Conservation (phyloP, 208 protist genomes). For the Vickermania spadyakhi region DNA sequence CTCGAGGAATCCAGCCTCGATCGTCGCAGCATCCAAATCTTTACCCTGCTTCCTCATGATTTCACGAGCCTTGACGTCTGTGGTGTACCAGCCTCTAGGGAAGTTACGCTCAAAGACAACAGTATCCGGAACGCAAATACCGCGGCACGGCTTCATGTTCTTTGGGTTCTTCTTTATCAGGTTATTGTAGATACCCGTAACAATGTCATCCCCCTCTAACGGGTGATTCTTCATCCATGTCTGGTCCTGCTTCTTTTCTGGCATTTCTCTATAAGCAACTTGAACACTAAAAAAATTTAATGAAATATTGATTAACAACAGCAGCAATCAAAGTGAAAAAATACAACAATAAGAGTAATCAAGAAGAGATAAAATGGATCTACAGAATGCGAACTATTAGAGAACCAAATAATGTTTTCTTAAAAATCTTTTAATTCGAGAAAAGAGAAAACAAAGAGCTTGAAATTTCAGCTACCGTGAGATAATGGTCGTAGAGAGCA, state of each 20-base stretch:
- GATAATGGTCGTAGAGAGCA: neutral
- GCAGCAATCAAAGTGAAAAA: too few relatives aligned
- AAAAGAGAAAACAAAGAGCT: too few relatives aligned
- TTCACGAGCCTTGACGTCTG: slow-evolving; percentile 69
- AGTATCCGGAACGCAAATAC: slow-evolving; percentile 74
- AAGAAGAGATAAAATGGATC: too few relatives aligned
- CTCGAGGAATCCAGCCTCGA: slow-evolving; percentile 53
- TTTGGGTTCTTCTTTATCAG: slow-evolving; percentile 77
- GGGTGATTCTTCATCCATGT: slow-evolving; percentile 88
- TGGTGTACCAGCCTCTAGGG: slow-evolving; percentile 83
- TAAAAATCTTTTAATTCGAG: too few relatives aligned
- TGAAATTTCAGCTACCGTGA: neutral
- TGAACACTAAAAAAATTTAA: too few relatives aligned
- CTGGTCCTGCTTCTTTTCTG: slow-evolving; percentile 14
- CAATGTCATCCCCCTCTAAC: slow-evolving; percentile 69
- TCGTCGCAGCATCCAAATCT: slow-evolving; percentile 78
- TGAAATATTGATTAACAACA: too few relatives aligned
- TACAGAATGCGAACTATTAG: too few relatives aligned
- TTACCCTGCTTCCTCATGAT: slow-evolving; percentile 79
- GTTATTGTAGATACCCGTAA: slow-evolving; percentile 76
- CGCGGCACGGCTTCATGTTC: slow-evolving; percentile 70
- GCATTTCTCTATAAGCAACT: too few relatives aligned
- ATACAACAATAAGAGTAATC: too few relatives aligned
- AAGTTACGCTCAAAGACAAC: slow-evolving; percentile 89
- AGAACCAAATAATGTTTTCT: too few relatives aligned